Base-by-base conservation (phyloP, 139 green algal genomes). In the Monoraphidium neglectum region DNA sequence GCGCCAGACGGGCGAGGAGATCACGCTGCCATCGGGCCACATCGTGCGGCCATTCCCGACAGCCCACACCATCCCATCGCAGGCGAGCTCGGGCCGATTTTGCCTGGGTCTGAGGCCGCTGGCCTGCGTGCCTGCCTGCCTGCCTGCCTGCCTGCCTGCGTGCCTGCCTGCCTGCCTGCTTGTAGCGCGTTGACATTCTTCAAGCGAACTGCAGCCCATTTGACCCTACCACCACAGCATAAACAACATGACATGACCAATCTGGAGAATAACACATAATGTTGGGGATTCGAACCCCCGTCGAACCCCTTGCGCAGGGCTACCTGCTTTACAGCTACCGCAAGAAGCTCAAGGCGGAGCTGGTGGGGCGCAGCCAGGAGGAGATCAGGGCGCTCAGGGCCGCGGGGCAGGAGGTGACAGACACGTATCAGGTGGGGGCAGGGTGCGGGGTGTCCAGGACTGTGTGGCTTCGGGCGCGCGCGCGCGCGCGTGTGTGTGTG, bases 341-440 rank as follows among this genome's bases (percentile, higher is more conserved):
- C 23, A 85, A 90, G 33, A 97, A 95, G 82, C 86, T 97, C 8
- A 88, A 86, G 70, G 36, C 77, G 21, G 83, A 97, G 67, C 89
- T 91, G 28, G 63, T 82, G 57, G 85, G 86, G 10, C 32, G 43
- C 13, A 82, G 60, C 28, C 75, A 83, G 35, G 76, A 87, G 6
- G 83, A 91, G 53, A 88, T 93, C 56, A 70, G 67, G 21, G 69
- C 77, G 72, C 67, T 87, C 60, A 66, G 83, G 54, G 51, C 82
- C 18, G 57, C 72, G 10, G 88, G 85, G 1, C 53, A 84, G 68
- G 82, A 91, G 56, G 84, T 90, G 65, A 89, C 87, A 6, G 79
- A 92, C 30, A 83, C 72, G 23, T 65, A 77, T 53, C 26, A 80
- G 68, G 81, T 85, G 54, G n/a, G 78, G 26, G 24, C 54, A 30